Base-by-base conservation (phyloP, 1,139 yeast genomes). In the Eremothecium cymbalariae region DNA sequence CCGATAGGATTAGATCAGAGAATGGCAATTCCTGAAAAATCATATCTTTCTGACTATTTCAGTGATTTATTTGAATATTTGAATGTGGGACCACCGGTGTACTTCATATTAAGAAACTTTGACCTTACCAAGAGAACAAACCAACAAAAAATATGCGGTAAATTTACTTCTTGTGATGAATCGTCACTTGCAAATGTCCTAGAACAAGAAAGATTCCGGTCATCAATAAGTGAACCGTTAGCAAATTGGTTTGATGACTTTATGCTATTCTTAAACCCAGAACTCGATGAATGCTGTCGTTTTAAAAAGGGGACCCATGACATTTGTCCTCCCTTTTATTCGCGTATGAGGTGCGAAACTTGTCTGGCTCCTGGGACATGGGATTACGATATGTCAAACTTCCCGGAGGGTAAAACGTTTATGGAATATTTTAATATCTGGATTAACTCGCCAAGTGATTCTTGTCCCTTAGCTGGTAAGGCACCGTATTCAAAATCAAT, bases 161-260 rank as follows among this genome's bases (percentile, higher is more conserved):
- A 85, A 41, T 90, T 85, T 52, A 74, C 95, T 0, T 72, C 86
- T 0, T 90, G 98, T 56, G 68, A 83, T 31, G 75, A 80, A 44
- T 77, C 62, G 47, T 88, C 96, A 1, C 57, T 90, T 25, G 77
- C 84, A 1, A 90, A 86, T 49, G 67, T 88, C n/a, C 59, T 90
- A 30, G 95, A 86, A 48, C 93, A 84, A 55, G 98, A 90, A 53
- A 72, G 81, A 37, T 74, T 77, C 43, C 63, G 95, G 31, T 65
- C 77, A 0, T 78, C 80, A 8, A 68, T 90, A 30, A 70, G 72
- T 2, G 93, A 83, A 32, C 95, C 97, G 0, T 73, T 85, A 2
- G 77, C 95, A 1, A 80, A 81, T 48, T 90, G 97, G 97, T 64
- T 86, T 34, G 98, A 90, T 57, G 97, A 90, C 53, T 88, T 75